These are phyloP conservation scores for Diplodia intermedia DNA, from an alignment of 2,329 filamentous ascomycete genomes.

Conservation along the genomic window DNA sequence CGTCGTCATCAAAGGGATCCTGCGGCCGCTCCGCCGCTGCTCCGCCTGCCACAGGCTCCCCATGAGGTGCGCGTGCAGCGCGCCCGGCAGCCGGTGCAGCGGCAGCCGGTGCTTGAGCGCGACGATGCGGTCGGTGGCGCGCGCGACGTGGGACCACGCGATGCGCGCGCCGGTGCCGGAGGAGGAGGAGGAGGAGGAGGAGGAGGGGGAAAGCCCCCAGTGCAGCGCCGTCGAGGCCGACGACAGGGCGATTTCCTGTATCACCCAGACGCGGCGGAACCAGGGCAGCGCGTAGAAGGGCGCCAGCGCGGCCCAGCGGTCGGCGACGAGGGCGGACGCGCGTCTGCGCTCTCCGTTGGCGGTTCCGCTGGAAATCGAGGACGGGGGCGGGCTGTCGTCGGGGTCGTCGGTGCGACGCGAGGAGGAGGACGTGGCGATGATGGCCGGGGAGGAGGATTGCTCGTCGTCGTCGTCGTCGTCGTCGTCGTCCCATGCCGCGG, in stretches of 20 bases:
- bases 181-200: not conserved
- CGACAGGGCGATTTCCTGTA: conserved; percentile 22
- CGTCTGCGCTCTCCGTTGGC: not conserved
- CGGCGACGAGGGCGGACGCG: not conserved
- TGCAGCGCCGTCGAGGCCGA: not conserved
- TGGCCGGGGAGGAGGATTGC: no score
- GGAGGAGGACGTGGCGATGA: not conserved
- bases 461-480: not conserved
- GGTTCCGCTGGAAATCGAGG: not conserved
- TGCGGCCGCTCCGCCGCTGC: not conserved
- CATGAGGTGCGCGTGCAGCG: conserved; percentile 34
- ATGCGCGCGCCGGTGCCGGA: not conserved
- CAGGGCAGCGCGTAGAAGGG: conserved; percentile 13
- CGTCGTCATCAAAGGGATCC: no score
- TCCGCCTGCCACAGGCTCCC: conserved; percentile 23
- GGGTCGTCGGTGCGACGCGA: not conserved
- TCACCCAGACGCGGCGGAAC: conserved; percentile 26
- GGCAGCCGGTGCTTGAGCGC: conserved; percentile 31
- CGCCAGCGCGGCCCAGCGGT: not conserved
- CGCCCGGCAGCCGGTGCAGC: conserved; percentile 29
- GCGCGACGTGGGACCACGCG: not conserved
- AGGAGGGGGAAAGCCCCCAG: not conserved
- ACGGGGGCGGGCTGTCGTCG: not conserved
- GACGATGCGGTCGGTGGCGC: conserved; percentile 13
- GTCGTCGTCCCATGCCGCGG: not conserved